Percentiles rank a stretch among this genome's conserved stretches.
Conservation (phyloP, 179 eudicot species). For the Amaranthus tricolor region DNA sequence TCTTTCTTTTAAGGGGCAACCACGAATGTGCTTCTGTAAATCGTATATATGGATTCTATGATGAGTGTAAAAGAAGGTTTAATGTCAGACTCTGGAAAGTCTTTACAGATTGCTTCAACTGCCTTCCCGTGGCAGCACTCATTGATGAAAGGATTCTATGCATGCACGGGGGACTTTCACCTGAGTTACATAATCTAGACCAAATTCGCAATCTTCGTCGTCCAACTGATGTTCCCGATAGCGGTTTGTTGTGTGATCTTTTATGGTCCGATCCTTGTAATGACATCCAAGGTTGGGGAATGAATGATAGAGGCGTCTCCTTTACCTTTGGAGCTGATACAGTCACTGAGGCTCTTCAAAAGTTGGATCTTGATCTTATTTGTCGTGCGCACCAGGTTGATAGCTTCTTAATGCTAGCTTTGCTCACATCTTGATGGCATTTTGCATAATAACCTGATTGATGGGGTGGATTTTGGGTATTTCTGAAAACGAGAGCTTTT, state of each 20-base stretch:
- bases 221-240: constrained; percentile 68
- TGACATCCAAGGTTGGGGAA: constrained; percentile 63
- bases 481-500: no score
- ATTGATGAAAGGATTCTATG: constrained; percentile 64
- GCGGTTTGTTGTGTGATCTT: constrained; percentile 62
- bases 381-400: constrained; percentile 73
- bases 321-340: constrained; percentile 52
- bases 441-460: no score
- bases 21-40: constrained; percentile 42
- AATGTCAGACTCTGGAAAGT: constrained; percentile 40
- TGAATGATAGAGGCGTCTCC: constrained; percentile 54
- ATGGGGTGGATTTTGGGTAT: no score
- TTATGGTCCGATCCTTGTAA: constrained; percentile 71
- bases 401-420: neutral
- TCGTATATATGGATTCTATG: constrained; percentile 40
- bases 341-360: constrained; percentile 55
- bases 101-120: constrained; percentile 38
- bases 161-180: constrained; percentile 75
- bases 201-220: constrained; percentile 60
- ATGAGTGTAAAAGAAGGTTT: constrained; percentile 37
- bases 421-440: no score
- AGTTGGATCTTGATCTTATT: constrained; percentile 58
- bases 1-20: constrained; percentile 38
- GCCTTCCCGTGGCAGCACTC: constrained; percentile 60
- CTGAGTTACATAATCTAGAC: constrained; percentile 49